Evolutionary conservation across 306 rosid species (phyloP), one percentile per base, ranked within the genome.

Genomic region (Psophocarpus tetragonolobus): DNA sequence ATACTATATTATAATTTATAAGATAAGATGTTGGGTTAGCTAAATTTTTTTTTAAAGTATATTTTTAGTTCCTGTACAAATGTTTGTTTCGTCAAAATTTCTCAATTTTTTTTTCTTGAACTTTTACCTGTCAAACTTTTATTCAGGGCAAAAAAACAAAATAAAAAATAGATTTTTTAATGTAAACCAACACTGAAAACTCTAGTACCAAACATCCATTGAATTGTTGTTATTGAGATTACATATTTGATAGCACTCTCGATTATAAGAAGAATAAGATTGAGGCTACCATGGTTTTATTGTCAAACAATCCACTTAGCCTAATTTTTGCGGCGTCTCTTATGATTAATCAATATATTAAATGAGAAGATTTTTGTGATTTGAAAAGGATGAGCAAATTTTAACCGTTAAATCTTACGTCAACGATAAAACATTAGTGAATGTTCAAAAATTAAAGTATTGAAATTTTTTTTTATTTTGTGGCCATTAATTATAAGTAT

Each of bases 301-400:
- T 26, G 47, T 85, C 72, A 81, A 78, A 74, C 60, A 32, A 14
- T 60, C 17, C n/a, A 42, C 21, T 74, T 53, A 71, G 58, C 53
- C 17, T 42, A 30, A 13, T 23, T 23, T 60, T 58, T 56, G 38
- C 30, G 65, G 38, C 26, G 5, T 51, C 14, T 67, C 15, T 20
- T 56, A 20, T 26, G 11, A 27, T 27, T 12, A 27, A 58, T 60
- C 7, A 60, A 6, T 36, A 3, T 57, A 57, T 27, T 27, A 11
- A 56, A 58, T 60, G 39, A 14, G 66, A 60, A 14, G 39, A 60
- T 14, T 60, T 29, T 60, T 60, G 17, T 15, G 39, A 29, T 60
- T 5, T 60, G 18, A 60, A 60, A 13, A 15, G 5, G 36, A 60
- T 14, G 21, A 15, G 2, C 6, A 29, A 8, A 57, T 10, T 29